Percentiles rank a stretch among this genome's conserved stretches.
Evolutionary conservation across 2,329 filamentous ascomycete genomes (phyloP).

Genomic region (Colletotrichum tropicicola): DNA sequence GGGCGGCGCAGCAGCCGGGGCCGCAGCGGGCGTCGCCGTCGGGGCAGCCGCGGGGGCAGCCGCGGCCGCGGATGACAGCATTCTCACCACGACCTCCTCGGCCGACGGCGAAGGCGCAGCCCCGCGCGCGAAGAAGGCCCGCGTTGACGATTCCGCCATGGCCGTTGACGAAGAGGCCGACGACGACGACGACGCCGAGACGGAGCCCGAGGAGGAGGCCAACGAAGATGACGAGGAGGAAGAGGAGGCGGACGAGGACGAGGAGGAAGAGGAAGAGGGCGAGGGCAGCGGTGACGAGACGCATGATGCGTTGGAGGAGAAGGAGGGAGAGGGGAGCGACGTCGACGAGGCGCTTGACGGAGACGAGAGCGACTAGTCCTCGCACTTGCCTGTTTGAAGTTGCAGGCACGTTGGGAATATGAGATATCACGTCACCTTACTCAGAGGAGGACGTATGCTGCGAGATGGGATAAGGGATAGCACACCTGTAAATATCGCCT

Average conservation of each 20-base stretch:
- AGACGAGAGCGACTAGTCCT: conserved; percentile 63
- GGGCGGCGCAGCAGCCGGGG: conserved; percentile 43
- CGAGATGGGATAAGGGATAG: too few relatives aligned
- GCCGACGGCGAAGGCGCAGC: conserved; percentile 43
- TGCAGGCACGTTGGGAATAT: neutral
- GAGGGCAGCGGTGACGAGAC: conserved; percentile 64
- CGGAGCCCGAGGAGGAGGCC: conserved; percentile 53
- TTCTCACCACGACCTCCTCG: conserved; percentile 38
- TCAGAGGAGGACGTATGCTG: too few relatives aligned
- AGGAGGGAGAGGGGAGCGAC: conserved; percentile 59
- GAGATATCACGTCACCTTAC: too few relatives aligned
- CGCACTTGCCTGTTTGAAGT: neutral
- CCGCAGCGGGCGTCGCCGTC: conserved; percentile 47
- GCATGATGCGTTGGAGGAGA: conserved; percentile 62
- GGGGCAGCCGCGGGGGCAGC: conserved; percentile 21
- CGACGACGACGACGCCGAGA: conserved; percentile 53
- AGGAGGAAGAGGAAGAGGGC: conserved; percentile 53
- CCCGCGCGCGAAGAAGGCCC: conserved; percentile 53
- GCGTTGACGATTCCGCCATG: conserved; percentile 50
- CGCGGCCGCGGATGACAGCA: conserved; percentile 39
- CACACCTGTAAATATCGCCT: too few relatives aligned
- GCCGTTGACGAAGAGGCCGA: conserved; percentile 44
- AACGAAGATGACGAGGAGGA: conserved; percentile 58
- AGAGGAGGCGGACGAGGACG: conserved; percentile 51
- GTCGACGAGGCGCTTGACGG: conserved; percentile 71